Conservation (phyloP, 768 basidiomycete species). For the Trametes cinnabarina region DNA sequence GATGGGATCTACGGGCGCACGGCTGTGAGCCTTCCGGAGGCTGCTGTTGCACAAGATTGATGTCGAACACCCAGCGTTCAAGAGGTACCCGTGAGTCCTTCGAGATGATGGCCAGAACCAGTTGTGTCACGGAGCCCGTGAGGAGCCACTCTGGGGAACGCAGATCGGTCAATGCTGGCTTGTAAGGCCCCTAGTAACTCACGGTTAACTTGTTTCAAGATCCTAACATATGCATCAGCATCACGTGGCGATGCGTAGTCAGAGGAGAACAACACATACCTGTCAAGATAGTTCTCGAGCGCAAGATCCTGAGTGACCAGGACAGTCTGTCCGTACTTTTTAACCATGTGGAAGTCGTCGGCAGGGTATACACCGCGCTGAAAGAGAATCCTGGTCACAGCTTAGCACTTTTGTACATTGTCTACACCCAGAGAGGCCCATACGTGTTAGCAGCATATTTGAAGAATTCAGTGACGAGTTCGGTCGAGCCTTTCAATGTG, state of each 20-base stretch:
- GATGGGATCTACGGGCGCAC: slow-evolving; percentile 38
- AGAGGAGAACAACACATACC: slow-evolving; percentile 39
- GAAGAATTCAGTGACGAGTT: slow-evolving; percentile 97
- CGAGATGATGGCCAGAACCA: slow-evolving; percentile 94
- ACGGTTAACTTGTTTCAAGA: slow-evolving; percentile 92
- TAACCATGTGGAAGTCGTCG: slow-evolving; percentile 99
- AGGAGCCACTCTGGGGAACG: slow-evolving; percentile 81
- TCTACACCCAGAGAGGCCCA: slow-evolving; percentile 30
- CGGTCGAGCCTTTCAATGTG: slow-evolving; percentile 92
- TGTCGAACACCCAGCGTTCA: slow-evolving; percentile 98
- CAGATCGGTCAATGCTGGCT: slow-evolving; percentile 7
- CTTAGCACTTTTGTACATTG: not conserved
- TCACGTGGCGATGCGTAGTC: not conserved
- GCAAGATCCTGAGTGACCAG: slow-evolving; percentile 92
- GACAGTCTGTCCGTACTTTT: slow-evolving; percentile 97
- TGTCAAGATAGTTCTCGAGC: slow-evolving; percentile 89
- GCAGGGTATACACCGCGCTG: slow-evolving; percentile 96
- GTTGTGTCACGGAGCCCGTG: slow-evolving; percentile 86
- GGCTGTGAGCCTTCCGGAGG: slow-evolving; percentile 44
- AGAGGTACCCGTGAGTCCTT: slow-evolving; percentile 89
- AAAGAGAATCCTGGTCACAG: slow-evolving; percentile 73
- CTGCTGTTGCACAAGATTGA: slow-evolving; percentile 71
- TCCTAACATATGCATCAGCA: slow-evolving; percentile 43
- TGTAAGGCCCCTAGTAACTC: slow-evolving; percentile 29
- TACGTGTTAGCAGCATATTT: slow-evolving; percentile 98